Evolutionary conservation across 2,329 filamentous ascomycete genomes (phyloP).

Genomic region (Metarhizium rileyi): DNA sequence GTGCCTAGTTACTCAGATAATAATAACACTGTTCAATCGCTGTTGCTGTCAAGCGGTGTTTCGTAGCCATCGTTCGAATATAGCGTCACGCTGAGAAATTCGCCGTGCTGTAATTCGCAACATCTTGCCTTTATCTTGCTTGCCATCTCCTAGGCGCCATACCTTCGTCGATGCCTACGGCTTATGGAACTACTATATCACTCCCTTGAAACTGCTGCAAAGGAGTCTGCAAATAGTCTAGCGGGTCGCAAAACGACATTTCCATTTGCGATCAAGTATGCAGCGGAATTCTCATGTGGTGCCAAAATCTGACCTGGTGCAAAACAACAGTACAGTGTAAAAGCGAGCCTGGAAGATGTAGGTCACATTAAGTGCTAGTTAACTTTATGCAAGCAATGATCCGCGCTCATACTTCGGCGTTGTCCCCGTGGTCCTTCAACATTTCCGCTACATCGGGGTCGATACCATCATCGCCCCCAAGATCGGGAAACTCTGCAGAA

Average conservation of each 20-base stretch:
- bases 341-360: background rate
- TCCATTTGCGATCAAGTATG: background rate
- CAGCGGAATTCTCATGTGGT: background rate
- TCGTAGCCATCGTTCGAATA: background rate
- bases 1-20: too few relatives aligned
- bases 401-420: conserved; percentile 7
- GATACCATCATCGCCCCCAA: conserved; percentile 45
- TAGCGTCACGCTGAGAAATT: background rate
- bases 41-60: background rate
- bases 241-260: background rate
- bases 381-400: conserved; percentile 8
- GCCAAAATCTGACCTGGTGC: background rate
- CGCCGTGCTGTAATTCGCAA: background rate
- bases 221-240: background rate
- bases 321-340: background rate
- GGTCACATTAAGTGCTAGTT: background rate
- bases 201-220: too few relatives aligned
- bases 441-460: conserved; percentile 48
- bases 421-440: conserved; percentile 37
- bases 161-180: background rate
- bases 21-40: too few relatives aligned
- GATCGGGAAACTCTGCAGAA: conserved; percentile 41
- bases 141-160: background rate
- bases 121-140: background rate
- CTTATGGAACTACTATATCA: background rate